These are phyloP conservation scores for Fusarium beomiforme DNA, from an alignment of 2,329 filamentous ascomycete genomes.

Conservation along the genomic window DNA sequence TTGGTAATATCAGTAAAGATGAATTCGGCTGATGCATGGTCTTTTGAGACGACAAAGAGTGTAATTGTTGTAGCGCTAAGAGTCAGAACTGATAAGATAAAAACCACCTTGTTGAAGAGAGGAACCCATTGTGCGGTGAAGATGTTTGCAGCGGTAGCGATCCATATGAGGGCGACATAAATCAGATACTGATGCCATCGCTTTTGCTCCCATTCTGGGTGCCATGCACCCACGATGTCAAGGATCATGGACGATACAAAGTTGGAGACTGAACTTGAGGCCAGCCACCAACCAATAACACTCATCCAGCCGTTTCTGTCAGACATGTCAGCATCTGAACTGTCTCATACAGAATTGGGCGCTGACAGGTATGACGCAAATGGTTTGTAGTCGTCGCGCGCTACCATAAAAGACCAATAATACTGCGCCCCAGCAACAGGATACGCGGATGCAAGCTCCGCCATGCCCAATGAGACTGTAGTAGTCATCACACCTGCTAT, in stretches of 20 bases:
- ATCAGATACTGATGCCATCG: constrained; percentile 76
- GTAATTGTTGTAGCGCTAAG: constrained; percentile 21
- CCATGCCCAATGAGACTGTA: constrained; percentile 42
- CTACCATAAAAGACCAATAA: constrained; percentile 42
- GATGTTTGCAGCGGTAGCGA: constrained; percentile 70
- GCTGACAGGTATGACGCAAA: constrained; percentile 41
- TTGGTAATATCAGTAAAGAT: constrained; percentile 28
- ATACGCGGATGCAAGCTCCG: constrained; percentile 40
- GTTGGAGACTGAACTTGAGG: constrained; percentile 34
- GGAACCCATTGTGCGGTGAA: constrained; percentile 53
- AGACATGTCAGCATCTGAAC: rapidly evolving
- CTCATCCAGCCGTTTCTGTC: constrained; percentile 33
- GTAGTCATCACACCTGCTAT: constrained; percentile 43
- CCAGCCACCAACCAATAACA: constrained; percentile 37
- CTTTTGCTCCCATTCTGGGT: constrained; percentile 63
- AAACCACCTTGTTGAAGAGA: constrained; percentile 28
- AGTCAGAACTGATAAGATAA: constrained; percentile 12
- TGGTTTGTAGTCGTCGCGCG: constrained; percentile 35
- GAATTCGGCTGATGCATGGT: constrained; percentile 11
- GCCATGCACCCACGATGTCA: constrained; percentile 25
- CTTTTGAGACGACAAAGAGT: constrained; percentile 4
- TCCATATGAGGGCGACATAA: constrained; percentile 68
- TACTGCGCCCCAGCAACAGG: constrained; percentile 44
- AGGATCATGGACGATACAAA: constrained; percentile 38
- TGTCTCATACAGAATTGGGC: rapidly evolving